phyloP scores from a whole-genome alignment of 768 basidiomycete genomes.

The Sarcodon aspratus region DNA sequence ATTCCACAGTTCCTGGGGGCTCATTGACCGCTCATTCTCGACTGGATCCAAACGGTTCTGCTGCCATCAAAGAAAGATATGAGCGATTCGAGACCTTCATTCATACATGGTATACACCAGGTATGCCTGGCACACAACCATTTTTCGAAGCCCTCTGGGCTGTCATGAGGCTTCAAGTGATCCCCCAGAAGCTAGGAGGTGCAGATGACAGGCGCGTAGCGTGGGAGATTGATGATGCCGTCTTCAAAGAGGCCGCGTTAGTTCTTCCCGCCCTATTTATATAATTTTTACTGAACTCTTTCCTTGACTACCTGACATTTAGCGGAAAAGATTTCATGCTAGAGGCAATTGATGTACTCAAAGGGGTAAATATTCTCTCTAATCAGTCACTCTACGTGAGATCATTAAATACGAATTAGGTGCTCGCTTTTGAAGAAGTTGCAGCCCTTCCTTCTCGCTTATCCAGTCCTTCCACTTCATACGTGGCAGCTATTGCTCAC shows the following conservation, averaged over 20 bases:
- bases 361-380: slow-evolving; percentile 58
- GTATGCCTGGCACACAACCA: slow-evolving; percentile 83
- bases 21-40: slow-evolving; percentile 70
- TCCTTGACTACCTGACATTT: slow-evolving; percentile 12
- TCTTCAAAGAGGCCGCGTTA: slow-evolving; percentile 90
- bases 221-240: slow-evolving; percentile 92
- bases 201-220: slow-evolving; percentile 62
- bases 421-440: slow-evolving; percentile 69
- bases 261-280: slow-evolving; percentile 21
- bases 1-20: slow-evolving; percentile 67
- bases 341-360: slow-evolving; percentile 80
- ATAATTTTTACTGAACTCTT: slow-evolving; percentile 8
- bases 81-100: slow-evolving; percentile 70
- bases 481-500: slow-evolving; percentile 30
- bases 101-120: slow-evolving; percentile 72
- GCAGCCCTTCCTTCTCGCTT: slow-evolving; percentile 18
- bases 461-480: slow-evolving; percentile 10
- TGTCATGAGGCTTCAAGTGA: slow-evolving; percentile 67
- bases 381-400: slow-evolving; percentile 10
- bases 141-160: slow-evolving; percentile 77
- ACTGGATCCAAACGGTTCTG: slow-evolving; percentile 45
- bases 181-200: slow-evolving; percentile 74
- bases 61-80: slow-evolving; percentile 70
- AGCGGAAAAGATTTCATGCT: slow-evolving; percentile 94
- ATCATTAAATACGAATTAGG: slow-evolving; percentile 20